Evolutionary conservation across 345 rosid genomes (phyloP), one percentile per base, ranked within the genome.

Genomic region (Kandelia obovata): DNA sequence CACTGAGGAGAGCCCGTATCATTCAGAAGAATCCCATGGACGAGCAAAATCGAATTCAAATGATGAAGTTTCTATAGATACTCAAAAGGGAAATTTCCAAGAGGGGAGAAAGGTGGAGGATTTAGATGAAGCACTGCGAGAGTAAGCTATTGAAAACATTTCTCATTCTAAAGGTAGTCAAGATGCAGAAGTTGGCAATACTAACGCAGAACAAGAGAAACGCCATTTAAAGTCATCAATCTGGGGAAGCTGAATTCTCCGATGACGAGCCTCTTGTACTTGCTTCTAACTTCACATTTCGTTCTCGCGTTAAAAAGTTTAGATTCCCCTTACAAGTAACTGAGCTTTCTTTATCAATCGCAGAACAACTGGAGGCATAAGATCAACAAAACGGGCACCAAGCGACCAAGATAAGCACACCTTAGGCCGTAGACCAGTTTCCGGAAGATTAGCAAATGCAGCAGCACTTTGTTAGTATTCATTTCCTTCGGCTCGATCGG

Each of bases 231-330:
- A 67, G 62, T 75, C 82, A 47, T 46, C 68, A 34, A 32, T 46
- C 52, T 13, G 84, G 65, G 61, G 85, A 77, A 74, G 75, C 83
- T 32, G 93, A 88, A 77, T 61, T 81, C 67, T 87, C 96, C 1
- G 99, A 95, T 53, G 88, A 89, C 70, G 99, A 92, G 84, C 93
- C 97, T 70, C 96, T 95, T 73, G 99, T 95, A 94, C 75, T 16
- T 72, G 52, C 72, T 58, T 66, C 65, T 34, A 31, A 19, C 77
- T 19, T 65, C 62, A 28, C 72, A n/a, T 69, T 64, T 70, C 49
- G 43, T 55, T 71, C 39, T 21, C 43, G 23, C 34, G 27, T 73
- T 31, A 46, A 28, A 28, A 32, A 30, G 39, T 51, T 56, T 27
- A 23, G 34, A 28, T 21, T 61, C 16, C 37, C 43, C 6, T 55